These are phyloP conservation scores for Allomyces macrogynus DNA, from an alignment of 192 early-diverging fungal genomes.

Conservation along the genomic window DNA sequence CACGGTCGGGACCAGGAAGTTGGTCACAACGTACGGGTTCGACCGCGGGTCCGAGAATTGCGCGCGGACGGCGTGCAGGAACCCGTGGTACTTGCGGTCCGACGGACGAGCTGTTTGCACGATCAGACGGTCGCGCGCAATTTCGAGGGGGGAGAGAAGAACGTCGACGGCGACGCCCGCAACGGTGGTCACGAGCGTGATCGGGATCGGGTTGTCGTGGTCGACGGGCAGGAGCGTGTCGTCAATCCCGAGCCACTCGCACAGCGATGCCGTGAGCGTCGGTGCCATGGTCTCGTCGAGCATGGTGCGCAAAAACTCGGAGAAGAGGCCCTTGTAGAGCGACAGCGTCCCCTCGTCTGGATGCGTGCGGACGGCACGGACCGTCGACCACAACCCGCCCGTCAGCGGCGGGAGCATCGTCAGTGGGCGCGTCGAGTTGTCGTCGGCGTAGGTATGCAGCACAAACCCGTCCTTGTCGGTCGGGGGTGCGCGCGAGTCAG, in stretches of 20 bases:
- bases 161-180: not conserved
- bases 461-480: not conserved
- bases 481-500: not conserved
- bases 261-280: not conserved
- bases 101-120: not conserved
- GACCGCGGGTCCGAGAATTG: not conserved
- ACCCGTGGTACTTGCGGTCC: not conserved
- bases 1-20: not conserved
- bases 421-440: not conserved
- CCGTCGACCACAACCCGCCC: not conserved
- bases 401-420: not conserved
- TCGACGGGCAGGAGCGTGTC: not conserved
- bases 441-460: not conserved
- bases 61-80: not conserved
- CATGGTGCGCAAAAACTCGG: not conserved
- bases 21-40: not conserved
- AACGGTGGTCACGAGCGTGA: not conserved
- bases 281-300: not conserved
- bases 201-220: not conserved
- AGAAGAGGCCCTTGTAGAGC: not conserved
- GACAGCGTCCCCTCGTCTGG: not conserved
- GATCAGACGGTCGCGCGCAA: not conserved
- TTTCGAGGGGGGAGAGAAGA: not conserved
- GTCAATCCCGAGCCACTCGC: not conserved
- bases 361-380: not conserved